Base-by-base conservation (phyloP, 805 yeast species). In the Vanderwaltozyma verrucispora region DNA sequence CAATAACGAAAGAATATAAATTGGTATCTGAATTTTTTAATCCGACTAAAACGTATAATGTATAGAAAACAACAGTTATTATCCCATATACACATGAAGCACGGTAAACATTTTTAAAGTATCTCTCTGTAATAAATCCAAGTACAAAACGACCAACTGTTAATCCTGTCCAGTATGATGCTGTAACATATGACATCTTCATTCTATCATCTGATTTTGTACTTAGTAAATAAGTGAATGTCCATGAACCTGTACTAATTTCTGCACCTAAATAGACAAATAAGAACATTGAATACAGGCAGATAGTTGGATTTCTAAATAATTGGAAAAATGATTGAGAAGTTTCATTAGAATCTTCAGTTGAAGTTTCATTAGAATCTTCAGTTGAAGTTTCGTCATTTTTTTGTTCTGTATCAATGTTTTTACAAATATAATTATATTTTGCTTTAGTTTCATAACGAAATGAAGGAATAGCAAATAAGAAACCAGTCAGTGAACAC, bases 101-200 rank as follows among this genome's bases (percentile, higher is more conserved):
- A 28, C 52, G 63, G 44, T 47, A 64, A 48, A 72, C 80, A 45
- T 62, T 69, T 15, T 43, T 50, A 46, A 75, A 75, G 35, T 47
- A 60, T 36, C 63, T 59, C 12, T 65, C 67, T 0, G 80, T 74
- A 8, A 67, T 71, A 50, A 75, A 73, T 1, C 80, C 80, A 8
- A 80, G 56, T 4, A 64, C 44, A 31, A 80, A 56, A 42, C 89
- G 62, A 0, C 89, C 89, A 13, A 69, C 42, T 0, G 87, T 76
- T 16, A 80, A 54, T 0, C 89, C 89, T 18, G 71, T 69, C 87
- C 87, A 80, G 50, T 71, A 80, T 13, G 83, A 79, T 5, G 85
- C 71, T 0, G 80, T 75, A 12, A 78, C 74, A 48, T 73, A 77
- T 8, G 86, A 80, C 50, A 75, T 71, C 16, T 62, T 53, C 1